Evolutionary conservation across 2,329 filamentous ascomycete genomes (phyloP), one percentile per base, ranked within the genome.

Genomic region (Pseudogymnoascus sp.): DNA sequence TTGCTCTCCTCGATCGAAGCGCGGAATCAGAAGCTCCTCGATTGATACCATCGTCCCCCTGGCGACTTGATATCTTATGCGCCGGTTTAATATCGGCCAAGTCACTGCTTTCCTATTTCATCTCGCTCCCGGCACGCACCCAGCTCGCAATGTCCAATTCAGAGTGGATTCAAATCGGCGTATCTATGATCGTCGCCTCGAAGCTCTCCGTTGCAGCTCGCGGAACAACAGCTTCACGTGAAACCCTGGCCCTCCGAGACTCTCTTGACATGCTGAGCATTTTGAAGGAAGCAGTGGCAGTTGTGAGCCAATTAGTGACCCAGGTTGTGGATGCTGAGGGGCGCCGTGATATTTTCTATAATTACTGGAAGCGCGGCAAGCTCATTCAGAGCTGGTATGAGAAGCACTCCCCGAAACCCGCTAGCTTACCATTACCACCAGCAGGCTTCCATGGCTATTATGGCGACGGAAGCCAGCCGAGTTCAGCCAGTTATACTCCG

Each of bases 131-230:
- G 2, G 67, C 71, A 4, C 70, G 71, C 37, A 69, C 71, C 5
- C 76, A 78, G 62, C 69, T 73, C 50, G 67, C 68, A 1, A 70
- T 77, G 16, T 77, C 73, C 37, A 77, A 78, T 60, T 69, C 74
- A 1, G 71, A 77, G 64, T 78, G 76, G 75, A 69, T 78, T 1
- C 76, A 78, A 64, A 61, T 77, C 14, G 74, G 71, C 4, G 77
- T 77, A 63, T 71, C 67, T 25, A 64, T 71, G 63, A 10, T 62
- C 25, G 61, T 62, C 14, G 36, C 37, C 10, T 53, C 63, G 16
- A 62, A 53, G 23, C 61, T 62, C 16, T 59, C 53, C 5, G 62
- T 37, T 59, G 59, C 44, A 31, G 18, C 50, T 5, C 50, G 50
- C 10, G 50, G 28, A 21, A 12, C 50, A 21, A 18, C 50, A 56